Base-by-base conservation (phyloP, 805 yeast genomes). In the Metschnikowia matae region DNA sequence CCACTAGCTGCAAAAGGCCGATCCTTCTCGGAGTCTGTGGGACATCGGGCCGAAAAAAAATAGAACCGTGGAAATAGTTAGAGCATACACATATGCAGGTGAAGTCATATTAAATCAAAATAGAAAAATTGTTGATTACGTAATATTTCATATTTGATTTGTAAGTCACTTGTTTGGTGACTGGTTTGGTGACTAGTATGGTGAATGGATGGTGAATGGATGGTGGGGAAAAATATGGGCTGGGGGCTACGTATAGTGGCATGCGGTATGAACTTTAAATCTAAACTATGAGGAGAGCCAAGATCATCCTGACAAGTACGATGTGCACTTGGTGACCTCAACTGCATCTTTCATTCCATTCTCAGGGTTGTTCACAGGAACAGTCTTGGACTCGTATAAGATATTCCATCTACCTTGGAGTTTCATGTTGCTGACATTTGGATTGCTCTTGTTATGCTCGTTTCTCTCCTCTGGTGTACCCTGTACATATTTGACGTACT, bases 361-460 rank as follows among this genome's bases (percentile, higher is more conserved):
- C 7, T 55, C 54, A 6, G 55, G 45, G 32, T 52, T 46, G 14
- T 39, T 38, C 14, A 58, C 61, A 8, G 62, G 56, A 4, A 63
- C 53, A 1, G 69, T 63, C 20, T 62, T 44, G 0, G 74, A 60
- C 4, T 73, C 70, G 52, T 76, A 76, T 15, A 71, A 36, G 14
- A 73, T 55, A 26, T 74, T 70, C 78, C 77, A 75, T 41, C 69
- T 63, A 1, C 79, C 79, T 4, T 57, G 41, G 44, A 54, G 69
- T 31, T 57, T 48, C 2, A 48, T 48, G 7, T 73, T 73, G 48
- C 61, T 64, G 10, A 54, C 44, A 51, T 73, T 73, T 4, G 44
- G 50, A 6, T 50, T 54, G 2, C 46, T 44, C 8, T 50, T 44
- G 51, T 73, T 72, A 56, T 57, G 61, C n/a, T 57, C 56, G 41